Evolutionary conservation across 805 yeast genomes (phyloP), one percentile per base, ranked within the genome.

Genomic region (Candida vaughaniae): DNA sequence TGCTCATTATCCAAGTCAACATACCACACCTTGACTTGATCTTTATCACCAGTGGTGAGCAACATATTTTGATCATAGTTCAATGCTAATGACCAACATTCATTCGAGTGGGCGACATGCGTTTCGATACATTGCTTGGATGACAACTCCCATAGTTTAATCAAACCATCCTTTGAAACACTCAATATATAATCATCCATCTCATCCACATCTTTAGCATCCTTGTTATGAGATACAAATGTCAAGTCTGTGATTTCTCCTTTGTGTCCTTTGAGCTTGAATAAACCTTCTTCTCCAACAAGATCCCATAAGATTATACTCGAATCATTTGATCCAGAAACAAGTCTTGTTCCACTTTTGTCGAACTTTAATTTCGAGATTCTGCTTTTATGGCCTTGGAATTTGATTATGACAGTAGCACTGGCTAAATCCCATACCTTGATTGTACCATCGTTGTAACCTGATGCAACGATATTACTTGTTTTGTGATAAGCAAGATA

Each of bases 71-170:
- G 60, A 22, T 66, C 58, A 7, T 59, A 56, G 29, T 68, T 64
- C 14, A 79, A 56, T 3, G 78, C 85, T 52, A 89, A 58, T 3
- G 85, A 69, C 98, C 98, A 93, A 64, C 96, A 87, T 60, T 93
- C 98, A 41, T 91, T 90, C 16, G 85, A 73, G 56, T 88, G 96
- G 0, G 97, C 96, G 43, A 89, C 80, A 56, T 90, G 97, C 1
- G 98, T 90, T 57, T 93, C 99, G 4, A 89, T 69, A 62, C 97
- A 87, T 57, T 88, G 95, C 56, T 85, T 88, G 3, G 93, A 66
- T 51, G 81, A 83, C 49, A 93, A 62, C 54, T 93, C 98, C 99
- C 99, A 93, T 23, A 93, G 62, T 57, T 93, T 93, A 48, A 93
- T 72, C 33, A 89, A 66, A 0, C 98, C 98, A 56, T 93, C 99